Evolutionary conservation across 2,329 filamentous ascomycete species (phyloP), one percentile per base, ranked within the genome.

Genomic region (Penicillium hordei): DNA sequence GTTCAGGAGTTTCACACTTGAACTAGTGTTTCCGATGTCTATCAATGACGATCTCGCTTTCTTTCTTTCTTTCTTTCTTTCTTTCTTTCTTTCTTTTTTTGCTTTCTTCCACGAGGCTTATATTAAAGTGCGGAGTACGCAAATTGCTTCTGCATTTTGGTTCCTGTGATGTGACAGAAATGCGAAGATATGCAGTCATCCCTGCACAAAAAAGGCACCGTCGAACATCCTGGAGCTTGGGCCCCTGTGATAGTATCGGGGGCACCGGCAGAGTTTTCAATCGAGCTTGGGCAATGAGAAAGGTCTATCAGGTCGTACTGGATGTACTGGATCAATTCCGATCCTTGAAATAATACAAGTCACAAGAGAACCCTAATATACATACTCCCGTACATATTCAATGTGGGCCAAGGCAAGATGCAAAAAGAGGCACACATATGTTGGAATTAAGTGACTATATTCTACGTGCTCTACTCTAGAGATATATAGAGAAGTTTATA

Each of bases 161-260:
- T 19, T 33, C 27, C 52, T 63, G 64, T 64, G 60, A 66, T 67
- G 65, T 67, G 65, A 66, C 48, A 21, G 55, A 51, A 60, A 59
- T 38, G 31, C 38, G 48, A 42, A 52, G 17, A n/a, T 38, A 48
- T 52, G 48, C 50, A 48, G 49, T 52, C 23, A 48, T 53, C 56
- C 59, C 46, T 49, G 52, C 33, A 58, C 12, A 40, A 27, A 27
- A 27, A 46, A 49, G 46, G 46, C 21, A 46, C 51, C 43, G 40
- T 48, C 33, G n/a, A 53, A 38, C 19, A 39, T 58, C 45, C 44
- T 34, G 51, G 45, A 58, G 55, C 55, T 58, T 58, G 55, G 55
- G 55, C 55, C 55, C 51, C 31, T 49, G 55, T 58, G 55, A 60
- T 62, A 43, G 44, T 52, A 57, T 50, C 52, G 50, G 55, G 53